phyloP scores from a whole-genome alignment of 192 early-diverging fungal genomes.

The Polychytrium aggregatum region DNA sequence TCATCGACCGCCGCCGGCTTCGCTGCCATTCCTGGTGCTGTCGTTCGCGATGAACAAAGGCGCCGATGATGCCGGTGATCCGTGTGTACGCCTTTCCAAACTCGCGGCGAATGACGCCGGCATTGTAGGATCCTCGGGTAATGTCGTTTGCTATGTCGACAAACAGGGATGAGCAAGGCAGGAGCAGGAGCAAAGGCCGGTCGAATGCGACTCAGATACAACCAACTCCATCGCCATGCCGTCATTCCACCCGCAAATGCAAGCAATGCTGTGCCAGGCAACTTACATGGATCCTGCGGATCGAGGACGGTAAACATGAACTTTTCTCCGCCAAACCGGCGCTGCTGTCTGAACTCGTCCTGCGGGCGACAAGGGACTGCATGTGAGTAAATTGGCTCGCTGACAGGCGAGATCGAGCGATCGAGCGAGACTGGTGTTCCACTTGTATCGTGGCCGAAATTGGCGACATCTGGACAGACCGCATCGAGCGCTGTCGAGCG shows the following conservation, averaged over 20 bases:
- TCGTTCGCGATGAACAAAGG: conserved; percentile 15
- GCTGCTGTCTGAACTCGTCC: background rate
- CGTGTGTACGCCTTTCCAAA: conserved; percentile 17
- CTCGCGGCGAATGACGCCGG: conserved; percentile 10
- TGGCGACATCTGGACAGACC: no score
- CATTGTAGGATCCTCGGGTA: conserved; percentile 19
- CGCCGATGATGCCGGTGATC: conserved; percentile 24
- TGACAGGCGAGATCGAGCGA: no score
- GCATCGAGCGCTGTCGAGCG: no score
- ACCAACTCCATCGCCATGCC: no score
- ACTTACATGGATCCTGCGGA: conserved; percentile 29
- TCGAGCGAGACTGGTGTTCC: no score
- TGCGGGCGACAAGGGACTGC: background rate
- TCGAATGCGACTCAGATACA: no score
- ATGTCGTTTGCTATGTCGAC: conserved; percentile 33
- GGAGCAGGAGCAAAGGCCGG: background rate
- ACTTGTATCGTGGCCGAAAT: no score
- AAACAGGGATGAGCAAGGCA: no score
- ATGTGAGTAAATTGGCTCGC: no score
- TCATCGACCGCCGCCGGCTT: background rate
- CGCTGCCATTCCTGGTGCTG: background rate
- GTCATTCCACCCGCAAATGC: no score
- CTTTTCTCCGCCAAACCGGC: no score
- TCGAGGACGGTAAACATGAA: conserved; percentile 24
- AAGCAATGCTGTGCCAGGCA: background rate